Percentiles rank a stretch among this genome's conserved stretches.
Conservation (phyloP, 176 grass and related monocot species). For the Hordeum marinum region DNA sequence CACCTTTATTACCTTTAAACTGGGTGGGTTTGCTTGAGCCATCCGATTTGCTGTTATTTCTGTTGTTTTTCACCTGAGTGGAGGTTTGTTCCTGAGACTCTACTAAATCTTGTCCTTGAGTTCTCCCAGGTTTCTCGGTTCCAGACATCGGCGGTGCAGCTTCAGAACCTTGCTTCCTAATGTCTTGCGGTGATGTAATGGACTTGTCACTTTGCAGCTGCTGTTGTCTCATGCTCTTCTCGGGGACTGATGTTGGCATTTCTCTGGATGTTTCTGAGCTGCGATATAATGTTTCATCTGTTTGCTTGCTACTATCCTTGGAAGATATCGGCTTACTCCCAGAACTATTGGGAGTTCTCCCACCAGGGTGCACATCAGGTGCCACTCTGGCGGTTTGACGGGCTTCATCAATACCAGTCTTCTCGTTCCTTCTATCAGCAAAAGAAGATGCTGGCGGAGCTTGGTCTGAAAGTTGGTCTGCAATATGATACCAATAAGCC, state of each 20-base stretch:
- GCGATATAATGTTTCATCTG: not conserved
- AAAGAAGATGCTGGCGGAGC: not conserved
- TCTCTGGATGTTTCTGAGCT: conserved; percentile 15
- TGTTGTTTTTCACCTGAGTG: conserved; percentile 7
- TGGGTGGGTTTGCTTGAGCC: conserved; percentile 19
- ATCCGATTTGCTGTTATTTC: conserved; percentile 12
- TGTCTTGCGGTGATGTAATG: conserved; percentile 10
- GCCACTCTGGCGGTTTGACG: not conserved
- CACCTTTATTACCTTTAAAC: conserved; percentile 8
- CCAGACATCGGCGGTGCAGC: not conserved
- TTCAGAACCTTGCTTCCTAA: conserved; percentile 19
- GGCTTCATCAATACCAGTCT: conserved; percentile 19
- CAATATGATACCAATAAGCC: not conserved
- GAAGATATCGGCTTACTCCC: conserved; percentile 6
- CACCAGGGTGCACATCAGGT: not conserved
- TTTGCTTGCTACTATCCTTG: conserved; percentile 20
- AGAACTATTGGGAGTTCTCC: not conserved
- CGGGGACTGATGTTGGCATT: conserved; percentile 5
- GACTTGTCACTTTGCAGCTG: conserved; percentile 22
- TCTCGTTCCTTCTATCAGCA: not conserved
- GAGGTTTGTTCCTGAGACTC: not conserved
- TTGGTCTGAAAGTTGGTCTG: conserved; percentile 1
- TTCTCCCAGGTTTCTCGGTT: conserved; percentile 17
- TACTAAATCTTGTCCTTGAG: conserved; percentile 2
- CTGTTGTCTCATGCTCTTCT: conserved; percentile 18